Evolutionary conservation across 148 eudicot genomes (phyloP).

Genomic region (Cornus kousa): DNA sequence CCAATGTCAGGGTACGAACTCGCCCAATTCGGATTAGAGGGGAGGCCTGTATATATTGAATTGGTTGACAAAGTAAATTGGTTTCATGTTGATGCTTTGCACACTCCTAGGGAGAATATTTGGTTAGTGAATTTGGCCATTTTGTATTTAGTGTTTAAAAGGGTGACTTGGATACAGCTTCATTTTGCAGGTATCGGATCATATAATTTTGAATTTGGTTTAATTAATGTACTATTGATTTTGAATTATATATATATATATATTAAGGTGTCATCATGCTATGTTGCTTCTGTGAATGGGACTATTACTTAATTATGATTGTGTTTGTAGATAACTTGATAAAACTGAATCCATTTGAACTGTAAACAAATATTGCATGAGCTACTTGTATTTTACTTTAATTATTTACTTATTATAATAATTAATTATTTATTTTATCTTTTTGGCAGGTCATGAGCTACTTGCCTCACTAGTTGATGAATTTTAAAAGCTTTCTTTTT

Average conservation of each 20-base stretch:
- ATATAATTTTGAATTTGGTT: slow-evolving; percentile 2
- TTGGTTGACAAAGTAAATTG: slow-evolving; percentile 2
- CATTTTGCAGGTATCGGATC: slow-evolving; percentile 22
- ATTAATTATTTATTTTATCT: too few species aligned
- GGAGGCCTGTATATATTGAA: slow-evolving; percentile 17
- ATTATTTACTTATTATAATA: too few species aligned
- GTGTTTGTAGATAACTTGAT: too few species aligned
- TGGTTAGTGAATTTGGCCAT: slow-evolving; percentile 10
- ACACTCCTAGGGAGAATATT: background rate
- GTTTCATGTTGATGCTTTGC: slow-evolving; percentile 4
- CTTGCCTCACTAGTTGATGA: too few species aligned
- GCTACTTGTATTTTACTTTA: too few species aligned
- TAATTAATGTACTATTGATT: slow-evolving; percentile 8
- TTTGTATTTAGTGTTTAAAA: slow-evolving; percentile 15
- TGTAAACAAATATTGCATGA: too few species aligned
- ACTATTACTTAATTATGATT: background rate
- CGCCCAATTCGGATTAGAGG: background rate
- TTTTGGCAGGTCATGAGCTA: too few species aligned
- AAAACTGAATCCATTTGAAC: too few species aligned
- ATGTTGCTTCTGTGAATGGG: slow-evolving; percentile 4
- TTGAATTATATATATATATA: background rate
- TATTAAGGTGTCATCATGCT: background rate
- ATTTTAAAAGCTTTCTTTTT: too few species aligned
- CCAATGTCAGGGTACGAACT: background rate
- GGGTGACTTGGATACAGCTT: slow-evolving; percentile 21